A percentile compares a stretch with the other conserved stretches of the same genome.
Evolutionary conservation across 129 eudicot species (phyloP).

Genomic region (Ambrosia trifida): DNA sequence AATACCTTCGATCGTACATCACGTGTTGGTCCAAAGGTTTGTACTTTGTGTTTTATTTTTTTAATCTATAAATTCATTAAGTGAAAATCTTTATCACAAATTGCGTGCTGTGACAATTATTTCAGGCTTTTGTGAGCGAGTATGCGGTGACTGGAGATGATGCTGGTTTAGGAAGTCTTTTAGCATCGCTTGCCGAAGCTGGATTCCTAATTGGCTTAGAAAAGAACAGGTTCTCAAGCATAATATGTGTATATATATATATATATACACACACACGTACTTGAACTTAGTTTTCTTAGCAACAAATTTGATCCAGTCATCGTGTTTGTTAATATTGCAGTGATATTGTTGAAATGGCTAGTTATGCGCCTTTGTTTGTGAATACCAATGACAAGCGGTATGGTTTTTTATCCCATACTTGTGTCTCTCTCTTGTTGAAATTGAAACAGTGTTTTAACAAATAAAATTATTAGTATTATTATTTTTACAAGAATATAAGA

Average conservation of each 20-base stretch:
- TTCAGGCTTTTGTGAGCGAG: constrained; percentile 98
- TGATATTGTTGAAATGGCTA: constrained; percentile 87
- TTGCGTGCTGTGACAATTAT: constrained; percentile 12
- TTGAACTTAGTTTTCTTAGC: neutral
- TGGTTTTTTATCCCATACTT: neutral
- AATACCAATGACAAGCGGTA: constrained; percentile 63
- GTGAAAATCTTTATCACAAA: constrained; percentile 5
- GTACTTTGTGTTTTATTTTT: constrained; percentile 15
- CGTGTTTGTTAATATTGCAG: constrained; percentile 39
- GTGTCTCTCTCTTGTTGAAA: neutral
- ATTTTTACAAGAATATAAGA: too few relatives aligned
- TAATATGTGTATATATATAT: neutral
- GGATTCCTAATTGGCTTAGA: constrained; percentile 87
- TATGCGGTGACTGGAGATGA: constrained; percentile 88
- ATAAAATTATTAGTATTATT: too few relatives aligned
- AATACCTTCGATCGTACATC: constrained; percentile 55
- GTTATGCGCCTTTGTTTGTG: constrained; percentile 90
- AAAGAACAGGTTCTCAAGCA: constrained; percentile 68
- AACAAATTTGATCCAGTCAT: neutral
- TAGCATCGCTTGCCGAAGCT: constrained; percentile 92
- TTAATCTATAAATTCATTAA: neutral
- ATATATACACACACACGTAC: too few relatives aligned
- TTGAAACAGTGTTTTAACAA: neutral
- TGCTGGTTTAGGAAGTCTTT: constrained; percentile 87
- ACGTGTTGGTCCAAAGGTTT: constrained; percentile 91